Evolutionary conservation across 140 eudicot genomes (phyloP), one percentile per base, ranked within the genome.

Genomic region (Bidens hawaiensis): DNA sequence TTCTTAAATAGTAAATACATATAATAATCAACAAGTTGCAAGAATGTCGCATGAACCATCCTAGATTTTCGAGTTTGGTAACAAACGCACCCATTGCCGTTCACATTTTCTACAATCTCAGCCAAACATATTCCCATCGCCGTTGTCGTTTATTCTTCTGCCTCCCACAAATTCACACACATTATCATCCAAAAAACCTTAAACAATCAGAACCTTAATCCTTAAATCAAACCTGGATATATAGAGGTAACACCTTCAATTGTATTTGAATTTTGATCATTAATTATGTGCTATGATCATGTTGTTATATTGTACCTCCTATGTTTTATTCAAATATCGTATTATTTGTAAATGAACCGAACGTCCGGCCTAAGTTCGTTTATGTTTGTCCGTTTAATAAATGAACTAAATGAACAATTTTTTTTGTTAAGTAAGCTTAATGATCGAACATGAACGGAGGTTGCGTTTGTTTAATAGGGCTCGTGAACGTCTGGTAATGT

Each of bases 151-250:
- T 43, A 2, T 30, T 2, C 46, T 46, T 63, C n/a, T n/a, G n/a
- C n/a, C n/a, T n/a, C 48, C 64, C 36, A 45, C 61, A 59, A 42
- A n/a, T 16, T 6, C 40, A 24, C 52, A 50, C 36, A n/a, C 13
- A 26, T 67, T 21, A n/a, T n/a, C n/a, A n/a, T n/a, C n/a, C 42
- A 0, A 34, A 34, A 34, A 34, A 34, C 57, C 62, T 28, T 23
- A 7, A 49, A 54, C 26, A 53, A 56, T 8, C 3, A 16, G 21
- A 46, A n/a, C 21, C 33, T 45, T 13, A 11, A 27, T 48, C 18
- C 2, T 45, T 65, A 53, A 75, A 68, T 33, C 54, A 73, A 73
- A 81, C 76, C 94, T 78, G 94, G 94, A 79, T 78, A 21, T 38
- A 30, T 62, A 78, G 78, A 81, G 85, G 94, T 85, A 56, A 16